Base-by-base conservation (phyloP, 2,329 filamentous ascomycete species). In the Ophiostoma himal-ulmi region DNA sequence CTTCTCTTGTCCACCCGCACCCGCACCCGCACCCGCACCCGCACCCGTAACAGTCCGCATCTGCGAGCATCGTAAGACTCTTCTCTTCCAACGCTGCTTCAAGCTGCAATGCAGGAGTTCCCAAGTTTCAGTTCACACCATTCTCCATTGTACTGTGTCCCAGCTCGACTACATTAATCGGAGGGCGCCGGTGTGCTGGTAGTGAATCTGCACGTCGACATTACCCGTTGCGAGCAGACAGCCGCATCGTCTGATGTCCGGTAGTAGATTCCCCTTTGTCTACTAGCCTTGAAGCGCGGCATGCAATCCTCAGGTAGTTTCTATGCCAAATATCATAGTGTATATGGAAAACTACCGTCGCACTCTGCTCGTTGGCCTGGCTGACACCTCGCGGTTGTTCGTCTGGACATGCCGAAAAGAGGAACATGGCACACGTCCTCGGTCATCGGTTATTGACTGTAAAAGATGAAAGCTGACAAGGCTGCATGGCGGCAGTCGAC, bases 31-130 rank as follows among this genome's bases (percentile, higher is more conserved):
- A 26, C n/a, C 52, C 11, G 52, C 52, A 26, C 52, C 2, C 52
- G 22, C 44, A 57, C 52, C 52, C 52, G 52, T 11, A 57, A 30
- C n/a, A 57, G 52, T 6, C 52, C 20, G 60, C 60, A 64, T 64
- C 60, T 64, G 60, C 34, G 17, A 34, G 60, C 60, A 37, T 64
- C 60, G 60, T 64, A 64, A 64, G 60, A 64, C 10, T 20, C 13
- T 11, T 22, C 10, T 20, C 13, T 11, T 22, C 17, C 60, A 39
- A 20, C 20, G 30, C 30, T 37, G 8, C 11, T 11, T 36, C 30
- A 13, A 4, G 8, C 30, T 30, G 30, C 30, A 30, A 3, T 30
- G 30, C 30, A 30, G 30, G 4, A 30, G 4, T 4, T 30, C 30
- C 30, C 30, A 30, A 30, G 1, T 2, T 30, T 30, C 30, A 30